A percentile compares a stretch with the other conserved stretches of the same genome.
phyloP scores from a whole-genome alignment of 768 basidiomycete genomes.

The Baorangia bicolor region DNA sequence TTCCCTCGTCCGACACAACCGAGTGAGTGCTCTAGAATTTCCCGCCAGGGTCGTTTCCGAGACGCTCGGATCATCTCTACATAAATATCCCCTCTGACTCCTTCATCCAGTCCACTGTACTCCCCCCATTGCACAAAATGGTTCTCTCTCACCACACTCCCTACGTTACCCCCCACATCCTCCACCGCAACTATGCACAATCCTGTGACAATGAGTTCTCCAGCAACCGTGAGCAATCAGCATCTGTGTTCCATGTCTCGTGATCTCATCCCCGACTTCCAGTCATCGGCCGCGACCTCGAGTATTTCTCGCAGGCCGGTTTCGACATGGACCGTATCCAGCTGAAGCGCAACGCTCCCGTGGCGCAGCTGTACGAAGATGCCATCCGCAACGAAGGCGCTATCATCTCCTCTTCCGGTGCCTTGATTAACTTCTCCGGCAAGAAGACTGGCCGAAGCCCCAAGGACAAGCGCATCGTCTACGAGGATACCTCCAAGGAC shows the following conservation, averaged over 20 bases:
- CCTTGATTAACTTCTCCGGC: conserved; percentile 99
- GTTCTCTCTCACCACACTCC: conserved; percentile 72
- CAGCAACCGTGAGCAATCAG: conserved; percentile 49
- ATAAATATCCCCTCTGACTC: conserved; percentile 8
- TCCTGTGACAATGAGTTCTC: conserved; percentile 62
- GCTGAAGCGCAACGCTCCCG: conserved; percentile 90
- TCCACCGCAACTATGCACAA: conserved; percentile 84
- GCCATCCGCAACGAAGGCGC: conserved; percentile 98
- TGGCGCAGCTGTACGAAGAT: conserved; percentile 93
- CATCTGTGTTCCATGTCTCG: not conserved
- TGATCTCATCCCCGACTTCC: conserved; percentile 15
- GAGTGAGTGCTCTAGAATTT: conserved; percentile 19
- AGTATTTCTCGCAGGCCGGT: conserved; percentile 97
- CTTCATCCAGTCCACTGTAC: not conserved
- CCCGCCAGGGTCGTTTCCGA: conserved; percentile 14
- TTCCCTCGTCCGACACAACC: conserved; percentile 2
- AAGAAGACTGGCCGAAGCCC: conserved; percentile 98
- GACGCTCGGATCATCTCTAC: conserved; percentile 27
- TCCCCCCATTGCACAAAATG: conserved; percentile 42
- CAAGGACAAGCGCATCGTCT: conserved; percentile 99
- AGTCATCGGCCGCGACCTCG: conserved; percentile 93
- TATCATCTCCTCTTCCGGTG: conserved; percentile 93
- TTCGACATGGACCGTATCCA: conserved; percentile 99
- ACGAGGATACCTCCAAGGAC: conserved; percentile 93
- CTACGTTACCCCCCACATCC: conserved; percentile 86